phyloP scores from a whole-genome alignment of 345 rosid species.

The Fremontodendron californicum region DNA sequence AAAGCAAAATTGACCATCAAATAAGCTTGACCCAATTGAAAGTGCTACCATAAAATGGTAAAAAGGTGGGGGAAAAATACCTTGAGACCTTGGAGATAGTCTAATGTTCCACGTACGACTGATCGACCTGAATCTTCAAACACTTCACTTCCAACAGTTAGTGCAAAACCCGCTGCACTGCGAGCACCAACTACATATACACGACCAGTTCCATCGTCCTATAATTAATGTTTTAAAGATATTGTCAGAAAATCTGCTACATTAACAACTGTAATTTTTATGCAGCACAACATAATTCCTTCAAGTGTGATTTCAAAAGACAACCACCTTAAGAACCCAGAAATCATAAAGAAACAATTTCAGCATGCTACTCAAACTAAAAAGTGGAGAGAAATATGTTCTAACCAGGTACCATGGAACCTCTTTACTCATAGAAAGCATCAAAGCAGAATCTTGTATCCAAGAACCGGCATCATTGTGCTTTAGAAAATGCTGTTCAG shows the following conservation, averaged over 20 bases:
- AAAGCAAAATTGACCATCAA: conserved; percentile 22
- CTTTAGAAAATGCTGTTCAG: conserved; percentile 85
- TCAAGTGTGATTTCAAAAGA: not conserved
- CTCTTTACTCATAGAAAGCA: conserved; percentile 92
- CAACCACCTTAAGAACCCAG: conserved; percentile 9
- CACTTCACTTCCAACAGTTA: conserved; percentile 74
- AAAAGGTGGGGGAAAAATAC: conserved; percentile 29
- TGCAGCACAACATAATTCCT: not conserved
- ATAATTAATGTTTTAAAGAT: conserved; percentile 3
- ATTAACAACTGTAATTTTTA: not conserved
- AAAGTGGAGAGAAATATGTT: not conserved
- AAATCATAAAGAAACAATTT: conserved; percentile 2
- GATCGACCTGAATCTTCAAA: conserved; percentile 93
- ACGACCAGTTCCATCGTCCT: conserved; percentile 88
- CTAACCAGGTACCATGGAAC: conserved; percentile 97
- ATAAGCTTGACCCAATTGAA: conserved; percentile 10
- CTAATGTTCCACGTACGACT: conserved; percentile 85
- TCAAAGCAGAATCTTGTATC: conserved; percentile 94
- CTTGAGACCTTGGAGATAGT: conserved; percentile 96
- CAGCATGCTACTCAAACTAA: not conserved
- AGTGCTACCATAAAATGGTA: not conserved
- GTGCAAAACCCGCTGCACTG: conserved; percentile 59
- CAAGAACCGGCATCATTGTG: conserved; percentile 97
- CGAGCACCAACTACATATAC: conserved; percentile 70
- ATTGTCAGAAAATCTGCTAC: not conserved